Evolutionary conservation across 305 asterid species (phyloP), one percentile per base, ranked within the genome.

Genomic region (Fraxinus baroniana): DNA sequence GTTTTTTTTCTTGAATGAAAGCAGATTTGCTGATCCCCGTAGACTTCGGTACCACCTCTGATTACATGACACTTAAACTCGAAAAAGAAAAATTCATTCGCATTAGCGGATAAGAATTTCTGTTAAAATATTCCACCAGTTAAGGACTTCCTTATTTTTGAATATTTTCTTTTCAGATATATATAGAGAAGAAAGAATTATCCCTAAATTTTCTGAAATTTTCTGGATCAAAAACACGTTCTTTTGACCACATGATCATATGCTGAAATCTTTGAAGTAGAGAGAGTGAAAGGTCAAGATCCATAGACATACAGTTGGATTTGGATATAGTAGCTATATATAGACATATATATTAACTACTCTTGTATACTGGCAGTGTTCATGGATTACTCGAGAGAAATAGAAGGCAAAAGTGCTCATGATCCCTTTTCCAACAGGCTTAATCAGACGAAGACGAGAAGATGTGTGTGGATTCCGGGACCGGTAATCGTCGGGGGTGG

Each of bases 401-500:
- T 90, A 32, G 85, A 87, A 85, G 94, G 97, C 6, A 93, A 95
- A 80, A 28, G 84, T 0, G 83, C 83, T 0, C 88, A 91, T 77
- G 98, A 95, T 86, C 98, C 91, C 0, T 86, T 30, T 57, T 78
- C 76, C 1, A 68, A 13, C 37, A 8, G 18, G 74, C 35, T 62
- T 24, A 20, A 68, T 4, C 8, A 20, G 52, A 33, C 3, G 36
- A 1, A 26, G 2, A 46, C 81, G 35, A 78, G 70, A 20, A 77
- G 84, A 78, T 70, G 90, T 81, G 85, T 90, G 0, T 84, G 81
- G 62, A 87, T 94, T 0, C 91, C 90, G 3, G 97, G 95, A 1
- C 93, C 99, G 0, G 85, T 96, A 0, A 96, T 96, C 68, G 95
- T 96, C 17, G 99, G 99, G 0, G 99, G 97, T 0, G 98, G 99